Conservation (phyloP, 345 rosid genomes). For the Erucastrum elatum region DNA sequence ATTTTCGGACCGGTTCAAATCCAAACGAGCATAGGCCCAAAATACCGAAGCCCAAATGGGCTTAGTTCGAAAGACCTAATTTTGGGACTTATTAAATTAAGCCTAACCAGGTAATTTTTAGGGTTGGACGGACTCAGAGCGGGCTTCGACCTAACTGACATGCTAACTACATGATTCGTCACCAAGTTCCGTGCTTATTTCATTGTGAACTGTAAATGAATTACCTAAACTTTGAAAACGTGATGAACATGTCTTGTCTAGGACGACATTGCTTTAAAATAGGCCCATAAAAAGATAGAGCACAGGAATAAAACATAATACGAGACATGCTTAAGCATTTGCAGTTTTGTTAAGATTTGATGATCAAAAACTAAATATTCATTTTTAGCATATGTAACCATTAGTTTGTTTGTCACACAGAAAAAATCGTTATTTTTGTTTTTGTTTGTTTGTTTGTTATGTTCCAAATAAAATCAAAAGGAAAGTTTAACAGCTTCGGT, state of each 20-base stretch:
- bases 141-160: too few species aligned
- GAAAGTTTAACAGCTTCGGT: conserved; percentile 16
- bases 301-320: background rate
- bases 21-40: too few species aligned
- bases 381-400: conserved; percentile 29
- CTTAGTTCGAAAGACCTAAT: too few species aligned
- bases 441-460: background rate
- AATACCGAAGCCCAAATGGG: too few species aligned
- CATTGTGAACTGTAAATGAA: background rate
- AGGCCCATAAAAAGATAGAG: background rate
- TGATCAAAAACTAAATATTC: background rate
- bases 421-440: background rate
- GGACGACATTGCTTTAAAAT: background rate
- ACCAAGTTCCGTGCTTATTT: background rate
- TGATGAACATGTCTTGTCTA: background rate
- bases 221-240: background rate
- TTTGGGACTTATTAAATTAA: too few species aligned
- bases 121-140: too few species aligned
- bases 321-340: background rate
- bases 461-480: background rate
- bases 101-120: too few species aligned
- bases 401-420: background rate
- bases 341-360: conserved; percentile 5
- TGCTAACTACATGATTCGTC: background rate
- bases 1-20: too few species aligned